Evolutionary conservation across 1,139 yeast genomes (phyloP).

Genomic region (Suhomyces coccinellae): DNA sequence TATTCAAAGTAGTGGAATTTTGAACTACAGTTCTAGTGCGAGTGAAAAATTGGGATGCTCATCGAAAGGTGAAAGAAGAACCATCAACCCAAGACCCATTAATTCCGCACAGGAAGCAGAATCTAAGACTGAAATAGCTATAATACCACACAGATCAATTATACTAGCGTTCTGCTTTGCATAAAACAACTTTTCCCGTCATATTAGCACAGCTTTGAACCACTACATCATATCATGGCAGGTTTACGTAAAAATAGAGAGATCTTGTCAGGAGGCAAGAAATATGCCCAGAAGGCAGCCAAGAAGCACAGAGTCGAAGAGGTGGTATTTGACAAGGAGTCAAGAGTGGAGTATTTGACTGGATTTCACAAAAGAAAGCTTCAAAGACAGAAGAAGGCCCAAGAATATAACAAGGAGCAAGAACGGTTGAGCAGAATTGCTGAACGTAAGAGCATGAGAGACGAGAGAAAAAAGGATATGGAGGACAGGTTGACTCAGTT

Average conservation of each 20-base stretch:
- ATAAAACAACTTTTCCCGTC: too few relatives aligned
- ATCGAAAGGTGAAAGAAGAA: constrained; percentile 1
- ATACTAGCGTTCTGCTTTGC: not conserved
- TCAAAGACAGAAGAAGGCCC: constrained; percentile 84
- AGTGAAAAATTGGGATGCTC: constrained; percentile 15
- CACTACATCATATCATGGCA: constrained; percentile 14
- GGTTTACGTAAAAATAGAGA: constrained; percentile 62
- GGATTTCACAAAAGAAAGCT: constrained; percentile 95
- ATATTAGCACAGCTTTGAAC: too few relatives aligned
- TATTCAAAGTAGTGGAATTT: constrained; percentile 1
- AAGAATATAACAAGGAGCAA: constrained; percentile 70
- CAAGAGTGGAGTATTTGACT: constrained; percentile 77
- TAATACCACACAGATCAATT: not conserved
- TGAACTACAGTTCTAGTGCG: constrained; percentile 2
- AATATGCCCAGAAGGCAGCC: constrained; percentile 65
- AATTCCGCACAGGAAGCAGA: too few relatives aligned
- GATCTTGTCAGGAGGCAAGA: constrained; percentile 83
- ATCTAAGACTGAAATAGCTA: not conserved
- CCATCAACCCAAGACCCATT: not conserved
- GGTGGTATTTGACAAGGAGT: constrained; percentile 75
- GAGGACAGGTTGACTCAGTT: constrained; percentile 62
- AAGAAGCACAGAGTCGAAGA: constrained; percentile 73
- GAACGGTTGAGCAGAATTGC: constrained; percentile 73
- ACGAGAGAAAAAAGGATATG: constrained; percentile 66
- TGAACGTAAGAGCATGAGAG: constrained; percentile 68